phyloP scores from a whole-genome alignment of 345 rosid species.

The Lumnitzera littorea region DNA sequence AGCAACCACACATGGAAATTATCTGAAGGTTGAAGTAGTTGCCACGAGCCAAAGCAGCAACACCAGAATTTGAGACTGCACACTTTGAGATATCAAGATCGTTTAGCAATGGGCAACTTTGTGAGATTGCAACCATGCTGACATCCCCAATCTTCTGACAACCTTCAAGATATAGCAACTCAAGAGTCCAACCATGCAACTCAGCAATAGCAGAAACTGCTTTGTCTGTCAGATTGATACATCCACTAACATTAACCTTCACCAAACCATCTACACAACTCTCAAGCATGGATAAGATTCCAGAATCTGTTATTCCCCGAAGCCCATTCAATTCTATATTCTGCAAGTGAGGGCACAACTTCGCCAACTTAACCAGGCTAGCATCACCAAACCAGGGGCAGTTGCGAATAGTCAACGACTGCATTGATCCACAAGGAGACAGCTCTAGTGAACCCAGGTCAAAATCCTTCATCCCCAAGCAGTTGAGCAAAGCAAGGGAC shows the following conservation, averaged over 20 bases:
- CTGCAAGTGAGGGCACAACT: conserved; percentile 67
- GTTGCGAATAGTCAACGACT: conserved; percentile 51
- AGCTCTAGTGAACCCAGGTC: conserved; percentile 24
- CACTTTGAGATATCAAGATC: conserved; percentile 79
- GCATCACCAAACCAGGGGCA: conserved; percentile 88
- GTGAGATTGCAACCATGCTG: conserved; percentile 57
- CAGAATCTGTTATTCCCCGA: conserved; percentile 60
- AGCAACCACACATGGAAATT: conserved; percentile 67
- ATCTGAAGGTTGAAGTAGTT: conserved; percentile 59
- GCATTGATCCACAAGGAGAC: conserved; percentile 47
- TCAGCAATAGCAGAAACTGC: conserved; percentile 48
- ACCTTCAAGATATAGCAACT: conserved; percentile 63
- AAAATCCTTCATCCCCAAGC: conserved; percentile 66
- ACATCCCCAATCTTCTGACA: conserved; percentile 62
- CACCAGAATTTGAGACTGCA: conserved; percentile 55
- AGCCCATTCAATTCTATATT: conserved; percentile 64
- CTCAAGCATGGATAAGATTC: conserved; percentile 52
- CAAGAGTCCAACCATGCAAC: conserved; percentile 64
- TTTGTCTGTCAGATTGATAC: conserved; percentile 60
- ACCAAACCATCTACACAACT: conserved; percentile 55
- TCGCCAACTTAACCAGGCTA: conserved; percentile 57
- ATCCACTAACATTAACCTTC: conserved; percentile 73
- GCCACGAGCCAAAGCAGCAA: conserved; percentile 46
- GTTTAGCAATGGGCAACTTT: conserved; percentile 56
- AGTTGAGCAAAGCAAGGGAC: conserved; percentile 56